Base-by-base conservation (phyloP, 129 eudicot genomes). In the Flaveria linearis region DNA sequence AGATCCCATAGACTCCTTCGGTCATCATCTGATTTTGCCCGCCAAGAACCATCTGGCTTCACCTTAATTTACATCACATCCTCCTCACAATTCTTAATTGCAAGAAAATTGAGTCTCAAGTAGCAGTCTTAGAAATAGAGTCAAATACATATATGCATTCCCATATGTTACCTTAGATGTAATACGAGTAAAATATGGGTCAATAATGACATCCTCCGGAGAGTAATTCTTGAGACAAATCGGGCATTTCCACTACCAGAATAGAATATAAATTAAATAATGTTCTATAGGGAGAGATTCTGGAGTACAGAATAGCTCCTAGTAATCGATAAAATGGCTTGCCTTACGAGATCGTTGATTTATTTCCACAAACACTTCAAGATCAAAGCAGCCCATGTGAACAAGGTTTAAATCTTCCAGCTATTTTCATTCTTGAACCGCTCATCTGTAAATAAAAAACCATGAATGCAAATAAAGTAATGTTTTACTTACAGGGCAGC, bases 191-290 rank as follows among this genome's bases (percentile, higher is more conserved):
- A 92, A 92, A 82, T 87, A 92, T 25, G 98, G 96, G 77, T 92
- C 98, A 25, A 92, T 86, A 75, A 92, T 90, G 74, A 92, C 77
- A 83, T 82, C 75, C 87, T 92, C 98, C 92, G 86, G 75, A 57
- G 94, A 78, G 74, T 92, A 92, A 74, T 92, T 92, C 87, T 88
- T 92, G 74, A 92, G 91, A 83, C 98, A 92, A 73, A 90, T 86
- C 20, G 98, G 98, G 83, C 98, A 92, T 70, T 92, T 96, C 98
- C 98, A 92, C 98, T 92, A 88, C 89, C 77, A n/a, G n/a, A 71
- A 15, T 41, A 26, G 14, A 70, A 69, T 12, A 26, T 26, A 25
- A 28, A 46, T 43, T 16, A 56, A 36, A 28, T 13, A 66, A 71
- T 5, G 49, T 75, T 20, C 28, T 18, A 20, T 42, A 43, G 20